phyloP scores from a whole-genome alignment of 257 asterid species.

The Ajuga chamaepitys region DNA sequence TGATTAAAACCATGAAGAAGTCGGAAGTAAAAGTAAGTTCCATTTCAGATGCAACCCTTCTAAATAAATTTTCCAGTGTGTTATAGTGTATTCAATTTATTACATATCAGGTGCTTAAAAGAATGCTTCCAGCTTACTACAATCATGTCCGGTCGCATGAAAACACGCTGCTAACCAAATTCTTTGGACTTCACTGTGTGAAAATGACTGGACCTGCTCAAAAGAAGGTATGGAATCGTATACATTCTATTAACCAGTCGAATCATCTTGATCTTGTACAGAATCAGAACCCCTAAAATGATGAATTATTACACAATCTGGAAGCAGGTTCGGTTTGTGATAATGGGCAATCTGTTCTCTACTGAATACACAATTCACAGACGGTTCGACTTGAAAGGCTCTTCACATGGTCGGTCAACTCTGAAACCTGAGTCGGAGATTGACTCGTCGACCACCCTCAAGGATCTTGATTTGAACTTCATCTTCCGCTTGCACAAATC shows the following conservation, averaged over 20 bases:
- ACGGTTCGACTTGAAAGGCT: conserved; percentile 87
- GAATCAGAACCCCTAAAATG: neutral
- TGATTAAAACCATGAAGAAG: conserved; percentile 93
- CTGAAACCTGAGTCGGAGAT: conserved; percentile 62
- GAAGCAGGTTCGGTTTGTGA: conserved; percentile 79
- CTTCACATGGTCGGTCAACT: conserved; percentile 83
- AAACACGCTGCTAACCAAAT: conserved; percentile 70
- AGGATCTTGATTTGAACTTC: conserved; percentile 89
- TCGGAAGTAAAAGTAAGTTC: conserved; percentile 88
- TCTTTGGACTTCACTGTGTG: conserved; percentile 89
- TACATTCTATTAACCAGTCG: neutral
- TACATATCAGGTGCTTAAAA: conserved; percentile 57
- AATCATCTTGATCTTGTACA: neutral
- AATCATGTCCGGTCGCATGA: conserved; percentile 73
- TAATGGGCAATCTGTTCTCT: conserved; percentile 90
- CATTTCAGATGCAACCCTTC: conserved; percentile 6
- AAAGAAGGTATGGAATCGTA: conserved; percentile 52
- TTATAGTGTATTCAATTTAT: neutral
- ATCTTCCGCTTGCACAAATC: conserved; percentile 62
- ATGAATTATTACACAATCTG: neutral
- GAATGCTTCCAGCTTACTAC: conserved; percentile 91
- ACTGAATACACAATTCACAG: conserved; percentile 65
- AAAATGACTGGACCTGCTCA: conserved; percentile 80
- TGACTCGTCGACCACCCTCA: conserved; percentile 76
- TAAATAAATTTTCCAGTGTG: neutral